Evolutionary conservation across 148 eudicot genomes (phyloP).

Genomic region (Camellia granthamiana): DNA sequence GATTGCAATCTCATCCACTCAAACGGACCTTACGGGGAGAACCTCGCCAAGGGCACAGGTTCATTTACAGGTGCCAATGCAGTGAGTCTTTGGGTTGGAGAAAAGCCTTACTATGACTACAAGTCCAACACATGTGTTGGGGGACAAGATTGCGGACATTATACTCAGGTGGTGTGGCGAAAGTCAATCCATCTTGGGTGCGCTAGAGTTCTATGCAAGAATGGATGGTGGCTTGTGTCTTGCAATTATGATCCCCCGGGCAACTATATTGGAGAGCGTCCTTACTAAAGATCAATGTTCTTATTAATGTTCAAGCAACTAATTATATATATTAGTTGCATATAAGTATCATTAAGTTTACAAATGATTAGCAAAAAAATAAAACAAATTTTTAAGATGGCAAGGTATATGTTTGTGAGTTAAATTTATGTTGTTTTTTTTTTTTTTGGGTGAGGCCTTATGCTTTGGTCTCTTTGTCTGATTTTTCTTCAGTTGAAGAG

Average conservation of each 20-base stretch:
- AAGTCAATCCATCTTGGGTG: conserved; percentile 22
- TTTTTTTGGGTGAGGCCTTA: no score
- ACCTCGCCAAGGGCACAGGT: conserved; percentile 25
- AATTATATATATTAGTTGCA: no score
- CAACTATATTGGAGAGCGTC: neutral
- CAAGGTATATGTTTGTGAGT: no score
- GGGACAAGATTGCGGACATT: conserved; percentile 13
- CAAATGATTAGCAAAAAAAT: no score
- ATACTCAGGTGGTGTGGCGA: conserved; percentile 29
- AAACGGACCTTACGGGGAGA: conserved; percentile 29
- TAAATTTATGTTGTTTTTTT: no score
- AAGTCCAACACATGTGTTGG: conserved; percentile 11
- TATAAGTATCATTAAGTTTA: no score
- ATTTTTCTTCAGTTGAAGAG: no score
- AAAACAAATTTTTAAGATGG: no score
- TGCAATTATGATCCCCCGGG: conserved; percentile 16
- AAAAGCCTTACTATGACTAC: conserved; percentile 17
- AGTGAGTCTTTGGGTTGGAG: conserved; percentile 26
- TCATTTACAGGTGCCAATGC: conserved; percentile 17
- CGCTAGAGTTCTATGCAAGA: conserved; percentile 17
- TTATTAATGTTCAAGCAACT: neutral
- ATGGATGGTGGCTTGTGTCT: conserved; percentile 7
- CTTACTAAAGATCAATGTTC: neutral
- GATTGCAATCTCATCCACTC: conserved; percentile 22
- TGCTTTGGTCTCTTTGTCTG: no score